Evolutionary conservation across 495 filamentous ascomycete genomes (phyloP).

Genomic region (Xeromyces bisporus): DNA sequence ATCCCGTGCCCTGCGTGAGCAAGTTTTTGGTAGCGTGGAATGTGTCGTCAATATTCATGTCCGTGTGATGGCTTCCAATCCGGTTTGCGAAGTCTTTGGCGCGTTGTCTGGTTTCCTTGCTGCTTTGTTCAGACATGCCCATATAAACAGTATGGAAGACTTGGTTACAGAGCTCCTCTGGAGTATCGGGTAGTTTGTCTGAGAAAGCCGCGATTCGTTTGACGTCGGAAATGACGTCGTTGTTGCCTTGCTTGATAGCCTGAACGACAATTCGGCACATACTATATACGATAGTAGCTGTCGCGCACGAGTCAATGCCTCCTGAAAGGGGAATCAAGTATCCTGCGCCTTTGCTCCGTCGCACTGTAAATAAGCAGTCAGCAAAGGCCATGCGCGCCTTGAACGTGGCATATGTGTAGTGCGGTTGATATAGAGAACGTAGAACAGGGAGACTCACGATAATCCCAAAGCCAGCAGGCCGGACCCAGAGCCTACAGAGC

Average conservation of each 20-base stretch:
- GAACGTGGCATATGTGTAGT: no score
- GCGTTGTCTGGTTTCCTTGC: slow-evolving; percentile 51
- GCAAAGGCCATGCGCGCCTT: no score
- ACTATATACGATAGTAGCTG: slow-evolving; percentile 51
- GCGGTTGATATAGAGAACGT: no score
- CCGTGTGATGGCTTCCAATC: slow-evolving; percentile 60
- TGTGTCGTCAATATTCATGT: slow-evolving; percentile 61
- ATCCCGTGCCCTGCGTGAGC: slow-evolving; percentile 35
- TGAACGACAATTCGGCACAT: slow-evolving; percentile 63
- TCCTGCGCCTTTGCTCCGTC: slow-evolving; percentile 42
- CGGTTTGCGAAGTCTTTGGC: slow-evolving; percentile 48
- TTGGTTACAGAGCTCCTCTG: slow-evolving; percentile 43
- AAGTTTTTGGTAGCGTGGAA: slow-evolving; percentile 36
- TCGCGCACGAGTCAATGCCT: slow-evolving; percentile 50
- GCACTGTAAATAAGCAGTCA: no score
- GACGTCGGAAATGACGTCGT: slow-evolving; percentile 56
- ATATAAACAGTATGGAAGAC: slow-evolving; percentile 68
- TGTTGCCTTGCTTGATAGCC: slow-evolving; percentile 43
- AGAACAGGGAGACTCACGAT: no score
- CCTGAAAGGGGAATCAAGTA: slow-evolving; percentile 47
- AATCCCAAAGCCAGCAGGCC: slow-evolving; percentile 76
- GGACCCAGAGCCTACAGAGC: slow-evolving; percentile 47
- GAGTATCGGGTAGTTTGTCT: slow-evolving; percentile 29
- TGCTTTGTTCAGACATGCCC: slow-evolving; percentile 59
- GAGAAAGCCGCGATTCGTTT: slow-evolving; percentile 41